Evolutionary conservation across 2,329 filamentous ascomycete genomes (phyloP).

Genomic region (Septoria petroselini): DNA sequence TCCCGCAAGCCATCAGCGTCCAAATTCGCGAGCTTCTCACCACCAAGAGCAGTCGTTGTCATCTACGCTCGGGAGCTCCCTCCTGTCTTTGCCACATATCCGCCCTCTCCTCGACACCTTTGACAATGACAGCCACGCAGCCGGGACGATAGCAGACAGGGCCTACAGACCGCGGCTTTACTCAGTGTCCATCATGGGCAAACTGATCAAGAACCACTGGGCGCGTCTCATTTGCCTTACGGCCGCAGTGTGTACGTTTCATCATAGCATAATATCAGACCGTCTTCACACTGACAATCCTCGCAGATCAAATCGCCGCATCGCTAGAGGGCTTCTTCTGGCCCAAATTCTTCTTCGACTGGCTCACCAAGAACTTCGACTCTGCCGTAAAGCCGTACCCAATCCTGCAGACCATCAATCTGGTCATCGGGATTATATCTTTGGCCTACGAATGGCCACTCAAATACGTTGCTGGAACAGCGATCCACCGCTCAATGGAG

Average conservation of each 20-base stretch:
- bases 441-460: conserved; percentile 92
- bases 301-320: conserved; percentile 77
- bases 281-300: conserved; percentile 2
- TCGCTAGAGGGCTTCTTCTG: conserved; percentile 89
- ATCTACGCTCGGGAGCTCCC: not conserved
- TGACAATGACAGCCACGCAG: conserved; percentile 20
- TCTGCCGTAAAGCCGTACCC: conserved; percentile 82
- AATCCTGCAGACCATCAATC: conserved; percentile 82
- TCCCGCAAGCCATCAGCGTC: not conserved
- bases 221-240: conserved; percentile 89
- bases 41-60: not conserved
- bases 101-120: not conserved
- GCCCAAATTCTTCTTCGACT: conserved; percentile 99
- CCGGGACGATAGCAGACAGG: conserved; percentile 18
- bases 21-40: not conserved
- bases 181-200: conserved; percentile 66
- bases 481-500: conserved; percentile 83
- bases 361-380: conserved; percentile 86
- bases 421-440: conserved; percentile 73
- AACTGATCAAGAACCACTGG: conserved; percentile 99
- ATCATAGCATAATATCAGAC: not conserved
- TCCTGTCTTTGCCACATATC: not conserved
- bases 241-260: conserved; percentile 66
- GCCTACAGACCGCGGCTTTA: conserved; percentile 14
- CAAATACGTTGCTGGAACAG: conserved; percentile 68